Percentiles rank a stretch among this genome's conserved stretches.
Conservation (phyloP, 108 stramenopile genomes). For the Schizochytrium sp. region DNA sequence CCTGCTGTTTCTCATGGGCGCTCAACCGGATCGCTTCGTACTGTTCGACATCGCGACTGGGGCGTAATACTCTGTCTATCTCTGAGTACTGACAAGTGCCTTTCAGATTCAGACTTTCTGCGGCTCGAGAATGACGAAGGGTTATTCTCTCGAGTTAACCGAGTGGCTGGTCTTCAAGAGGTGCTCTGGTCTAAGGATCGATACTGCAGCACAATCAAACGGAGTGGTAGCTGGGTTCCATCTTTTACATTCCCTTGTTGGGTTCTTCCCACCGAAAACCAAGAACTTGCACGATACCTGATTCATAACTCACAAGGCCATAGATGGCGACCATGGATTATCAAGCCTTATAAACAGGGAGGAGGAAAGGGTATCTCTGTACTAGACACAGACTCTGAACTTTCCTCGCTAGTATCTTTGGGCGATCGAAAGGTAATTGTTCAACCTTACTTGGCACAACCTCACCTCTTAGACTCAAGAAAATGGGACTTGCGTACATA, state of each 20-base stretch:
- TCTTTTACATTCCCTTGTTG: slow-evolving; percentile 47
- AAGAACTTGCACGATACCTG: neutral
- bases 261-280: slow-evolving; percentile 27
- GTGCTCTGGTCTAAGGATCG: slow-evolving; percentile 59
- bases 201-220: slow-evolving; percentile 29
- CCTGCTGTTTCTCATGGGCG: slow-evolving; percentile 43
- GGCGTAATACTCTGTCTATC: slow-evolving; percentile 44
- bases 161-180: slow-evolving; percentile 36
- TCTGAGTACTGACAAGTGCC: slow-evolving; percentile 54
- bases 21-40: neutral
- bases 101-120: slow-evolving; percentile 25
- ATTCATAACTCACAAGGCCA: neutral
- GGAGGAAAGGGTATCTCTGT: slow-evolving; percentile 52
- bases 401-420: neutral
- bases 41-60: slow-evolving; percentile 46
- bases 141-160: slow-evolving; percentile 17
- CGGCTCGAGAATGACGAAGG: slow-evolving; percentile 44
- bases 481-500: slow-evolving; percentile 47
- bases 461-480: slow-evolving; percentile 28
- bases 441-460: slow-evolving; percentile 16
- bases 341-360: slow-evolving; percentile 48
- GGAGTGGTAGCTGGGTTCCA: slow-evolving; percentile 27
- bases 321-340: neutral
- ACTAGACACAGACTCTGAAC: slow-evolving; percentile 12
- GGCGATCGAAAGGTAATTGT: slow-evolving; percentile 34